Percentiles rank a stretch among this genome's conserved stretches.
Evolutionary conservation across 192 early-diverging fungal genomes (phyloP).

Genomic region (Backusella macrospora): DNA sequence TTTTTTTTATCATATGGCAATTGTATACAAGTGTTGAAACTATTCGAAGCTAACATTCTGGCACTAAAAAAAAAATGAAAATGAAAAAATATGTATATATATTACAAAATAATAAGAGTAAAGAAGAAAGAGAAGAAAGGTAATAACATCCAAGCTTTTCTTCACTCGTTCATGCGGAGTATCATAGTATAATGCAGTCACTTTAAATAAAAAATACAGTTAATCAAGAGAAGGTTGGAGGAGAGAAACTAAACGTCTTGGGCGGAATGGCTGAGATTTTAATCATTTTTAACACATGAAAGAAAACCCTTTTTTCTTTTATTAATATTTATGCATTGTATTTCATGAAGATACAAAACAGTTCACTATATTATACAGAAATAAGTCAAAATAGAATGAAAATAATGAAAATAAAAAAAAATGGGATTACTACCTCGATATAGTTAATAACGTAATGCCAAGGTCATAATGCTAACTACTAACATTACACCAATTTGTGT

Average conservation of each 20-base stretch:
- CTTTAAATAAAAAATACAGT: not conserved
- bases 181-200: not conserved
- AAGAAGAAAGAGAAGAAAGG: slow-evolving; percentile 1
- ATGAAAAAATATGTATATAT: not conserved
- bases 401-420: too few relatives aligned
- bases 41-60: slow-evolving; percentile 1
- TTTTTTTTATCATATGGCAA: not conserved
- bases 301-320: not conserved
- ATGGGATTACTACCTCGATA: too few relatives aligned
- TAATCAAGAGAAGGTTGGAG: not conserved
- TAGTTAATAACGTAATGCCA: too few relatives aligned
- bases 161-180: not conserved
- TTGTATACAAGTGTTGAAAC: not conserved
- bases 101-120: not conserved
- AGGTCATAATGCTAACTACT: too few relatives aligned
- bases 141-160: not conserved
- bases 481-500: too few relatives aligned
- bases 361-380: too few relatives aligned
- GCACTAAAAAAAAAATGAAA: not conserved
- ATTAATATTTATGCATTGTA: not conserved
- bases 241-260: not conserved
- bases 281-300: not conserved
- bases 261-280: not conserved
- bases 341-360: too few relatives aligned
- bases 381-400: too few relatives aligned